phyloP scores from a whole-genome alignment of 208 protist species.

The Trichomonas tenax region DNA sequence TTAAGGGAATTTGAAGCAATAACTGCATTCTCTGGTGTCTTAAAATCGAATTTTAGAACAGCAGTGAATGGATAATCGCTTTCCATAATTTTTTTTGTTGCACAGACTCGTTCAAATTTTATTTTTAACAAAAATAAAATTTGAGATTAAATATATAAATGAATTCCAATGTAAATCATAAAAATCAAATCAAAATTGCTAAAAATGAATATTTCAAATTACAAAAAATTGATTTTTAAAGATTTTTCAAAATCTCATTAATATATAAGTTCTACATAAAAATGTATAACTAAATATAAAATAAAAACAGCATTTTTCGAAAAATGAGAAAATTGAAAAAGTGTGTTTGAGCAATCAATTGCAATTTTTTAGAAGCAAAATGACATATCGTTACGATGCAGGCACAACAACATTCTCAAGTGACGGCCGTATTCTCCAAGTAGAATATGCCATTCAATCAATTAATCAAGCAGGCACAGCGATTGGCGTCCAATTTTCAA shows the following conservation, averaged over 20 bases:
- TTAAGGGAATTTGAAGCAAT: neutral
- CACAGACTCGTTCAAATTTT: too few species aligned
- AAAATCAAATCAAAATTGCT: too few species aligned
- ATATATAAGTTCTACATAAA: too few species aligned
- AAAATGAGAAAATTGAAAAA: neutral
- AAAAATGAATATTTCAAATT: too few species aligned
- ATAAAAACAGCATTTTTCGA: too few species aligned
- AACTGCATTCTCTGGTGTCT: neutral
- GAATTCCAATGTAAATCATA: too few species aligned
- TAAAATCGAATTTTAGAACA: neutral
- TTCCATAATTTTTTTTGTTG: too few species aligned
- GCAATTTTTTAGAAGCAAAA: neutral
- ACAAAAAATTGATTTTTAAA: too few species aligned
- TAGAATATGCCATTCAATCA: conserved; percentile 98
- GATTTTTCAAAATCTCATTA: too few species aligned
- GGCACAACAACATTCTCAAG: conserved; percentile 23
- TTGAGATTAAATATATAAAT: too few species aligned
- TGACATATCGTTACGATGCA: neutral
- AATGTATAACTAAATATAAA: too few species aligned
- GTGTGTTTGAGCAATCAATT: neutral
- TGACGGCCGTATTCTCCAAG: conserved; percentile 70
- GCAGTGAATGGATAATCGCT: neutral
- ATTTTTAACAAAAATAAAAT: too few species aligned
- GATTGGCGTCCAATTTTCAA: conserved; percentile 79
- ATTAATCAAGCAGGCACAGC: conserved; percentile 89